These are phyloP conservation scores for Lactarius sp. DNA, from an alignment of 768 basidiomycete genomes.

Conservation along the genomic window DNA sequence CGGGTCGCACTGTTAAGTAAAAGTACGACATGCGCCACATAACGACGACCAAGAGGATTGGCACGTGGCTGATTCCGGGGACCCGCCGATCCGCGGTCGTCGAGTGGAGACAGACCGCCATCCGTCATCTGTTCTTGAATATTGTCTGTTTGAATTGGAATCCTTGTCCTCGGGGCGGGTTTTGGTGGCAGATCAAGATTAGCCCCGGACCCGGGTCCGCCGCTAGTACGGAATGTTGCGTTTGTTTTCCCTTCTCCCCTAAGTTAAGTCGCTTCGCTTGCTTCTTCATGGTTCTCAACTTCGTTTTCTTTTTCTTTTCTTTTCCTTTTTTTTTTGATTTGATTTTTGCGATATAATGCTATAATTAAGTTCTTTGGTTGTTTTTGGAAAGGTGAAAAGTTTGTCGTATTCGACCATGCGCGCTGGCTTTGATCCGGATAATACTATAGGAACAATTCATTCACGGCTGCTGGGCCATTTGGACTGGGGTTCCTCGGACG, in stretches of 20 bases:
- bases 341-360: background rate
- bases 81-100: background rate
- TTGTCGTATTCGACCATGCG: background rate
- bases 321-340: background rate
- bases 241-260: background rate
- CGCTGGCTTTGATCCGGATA: background rate
- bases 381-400: background rate
- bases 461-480: background rate
- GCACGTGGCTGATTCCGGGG: slow-evolving; percentile 11
- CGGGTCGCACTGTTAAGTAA: background rate
- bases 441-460: background rate
- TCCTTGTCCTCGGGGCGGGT: slow-evolving; percentile 1
- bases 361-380: background rate
- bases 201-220: background rate
- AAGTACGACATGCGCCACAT: background rate
- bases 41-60: background rate
- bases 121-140: no score
- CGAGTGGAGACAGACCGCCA: background rate
- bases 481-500: background rate
- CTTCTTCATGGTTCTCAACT: background rate
- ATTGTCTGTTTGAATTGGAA: background rate
- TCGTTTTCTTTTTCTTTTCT: background rate
- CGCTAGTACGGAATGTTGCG: background rate
- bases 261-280: background rate
- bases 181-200: background rate